phyloP scores from a whole-genome alignment of 1,284 basidiomycete genomes.

The Ceratobasidium sp. region DNA sequence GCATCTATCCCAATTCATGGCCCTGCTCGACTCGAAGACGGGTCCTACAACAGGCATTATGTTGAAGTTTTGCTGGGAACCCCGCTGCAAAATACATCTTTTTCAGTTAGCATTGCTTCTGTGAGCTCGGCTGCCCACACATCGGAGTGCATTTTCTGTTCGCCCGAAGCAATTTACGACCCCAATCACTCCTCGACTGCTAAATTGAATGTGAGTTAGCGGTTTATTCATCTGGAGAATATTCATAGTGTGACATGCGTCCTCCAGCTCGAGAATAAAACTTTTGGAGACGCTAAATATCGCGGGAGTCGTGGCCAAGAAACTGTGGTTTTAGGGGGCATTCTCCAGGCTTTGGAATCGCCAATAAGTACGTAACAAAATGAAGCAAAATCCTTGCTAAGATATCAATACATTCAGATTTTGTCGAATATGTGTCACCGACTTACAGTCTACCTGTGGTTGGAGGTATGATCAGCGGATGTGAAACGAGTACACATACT shows the following conservation, averaged over 20 bases:
- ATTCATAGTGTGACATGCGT: not conserved
- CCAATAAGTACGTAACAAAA: not conserved
- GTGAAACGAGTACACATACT: not conserved
- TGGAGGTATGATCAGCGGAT: not conserved
- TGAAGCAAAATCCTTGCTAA: too few species aligned
- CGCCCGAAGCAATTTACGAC: constrained; percentile 9
- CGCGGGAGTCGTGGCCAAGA: constrained; percentile 9
- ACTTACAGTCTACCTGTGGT: not conserved
- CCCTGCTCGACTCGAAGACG: not conserved
- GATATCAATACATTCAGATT: not conserved
- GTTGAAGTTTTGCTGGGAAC: constrained; percentile 4
- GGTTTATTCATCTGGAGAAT: too few species aligned
- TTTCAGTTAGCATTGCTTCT: not conserved
- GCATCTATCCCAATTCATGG: constrained; percentile 2
- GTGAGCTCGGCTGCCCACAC: not conserved
- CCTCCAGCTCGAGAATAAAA: not conserved
- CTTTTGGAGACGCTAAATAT: not conserved
- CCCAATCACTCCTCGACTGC: constrained; percentile 7
- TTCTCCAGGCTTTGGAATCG: not conserved
- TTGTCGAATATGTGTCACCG: constrained; percentile 6
- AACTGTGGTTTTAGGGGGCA: constrained; percentile 17
- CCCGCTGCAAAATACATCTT: constrained; percentile 18
- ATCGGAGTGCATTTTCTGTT: constrained; percentile 20
- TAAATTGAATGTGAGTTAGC: not conserved
- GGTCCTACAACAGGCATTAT: not conserved